phyloP scores from a whole-genome alignment of 1,284 basidiomycete genomes.

The Rhodotorula sp. region DNA sequence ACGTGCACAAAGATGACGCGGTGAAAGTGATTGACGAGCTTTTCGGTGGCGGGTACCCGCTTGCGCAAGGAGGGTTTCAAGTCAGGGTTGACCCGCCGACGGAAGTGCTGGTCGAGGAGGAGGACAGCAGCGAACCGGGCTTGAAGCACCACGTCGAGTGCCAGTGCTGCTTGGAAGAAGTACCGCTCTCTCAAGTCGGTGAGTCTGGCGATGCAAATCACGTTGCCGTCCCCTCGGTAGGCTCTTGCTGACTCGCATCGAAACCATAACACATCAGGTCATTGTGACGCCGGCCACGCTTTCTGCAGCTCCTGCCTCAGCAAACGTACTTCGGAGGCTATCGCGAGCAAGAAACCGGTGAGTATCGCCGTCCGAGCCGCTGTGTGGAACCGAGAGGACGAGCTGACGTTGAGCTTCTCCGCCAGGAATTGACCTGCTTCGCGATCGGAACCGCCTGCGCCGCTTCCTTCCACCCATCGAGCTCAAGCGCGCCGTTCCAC shows the following conservation, averaged over 20 bases:
- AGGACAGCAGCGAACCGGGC: no score
- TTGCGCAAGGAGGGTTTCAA: not conserved
- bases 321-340: constrained; percentile 25
- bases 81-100: not conserved
- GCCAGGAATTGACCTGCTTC: constrained; percentile 40
- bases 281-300: constrained; percentile 37
- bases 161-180: constrained; percentile 41
- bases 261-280: constrained; percentile 2
- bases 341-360: constrained; percentile 35
- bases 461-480: constrained; percentile 28
- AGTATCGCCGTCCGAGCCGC: not conserved
- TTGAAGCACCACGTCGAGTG: constrained; percentile 33
- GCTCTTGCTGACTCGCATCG: not conserved
- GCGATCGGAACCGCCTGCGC: constrained; percentile 26
- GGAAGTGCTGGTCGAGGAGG: not conserved
- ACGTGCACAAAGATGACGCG: not conserved
- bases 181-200: constrained; percentile 6
- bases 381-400: not conserved
- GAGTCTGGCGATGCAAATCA: not conserved
- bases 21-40: not conserved
- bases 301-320: constrained; percentile 42
- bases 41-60: not conserved
- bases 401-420: not conserved
- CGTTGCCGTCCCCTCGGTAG: no score
- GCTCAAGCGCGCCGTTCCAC: constrained; percentile 24